Conservation (phyloP, 495 filamentous ascomycete species). For the Penicillium soppii region DNA sequence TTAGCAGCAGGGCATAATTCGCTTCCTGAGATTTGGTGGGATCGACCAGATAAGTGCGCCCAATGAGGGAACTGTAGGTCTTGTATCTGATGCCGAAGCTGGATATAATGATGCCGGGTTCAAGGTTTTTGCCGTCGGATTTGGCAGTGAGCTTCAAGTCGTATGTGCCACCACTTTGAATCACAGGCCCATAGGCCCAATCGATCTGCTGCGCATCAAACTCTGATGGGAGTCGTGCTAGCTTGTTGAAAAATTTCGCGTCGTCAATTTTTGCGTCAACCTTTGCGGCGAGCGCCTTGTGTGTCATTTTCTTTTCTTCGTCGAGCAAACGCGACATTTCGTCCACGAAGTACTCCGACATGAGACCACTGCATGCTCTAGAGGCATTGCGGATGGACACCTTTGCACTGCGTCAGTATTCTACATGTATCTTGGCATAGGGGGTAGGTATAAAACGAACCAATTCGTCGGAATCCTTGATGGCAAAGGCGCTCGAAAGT, state of each 20-base stretch:
- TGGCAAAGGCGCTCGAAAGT: constrained; percentile 81
- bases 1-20: constrained; percentile 90
- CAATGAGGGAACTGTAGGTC: constrained; percentile 87
- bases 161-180: constrained; percentile 95
- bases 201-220: constrained; percentile 92
- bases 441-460: constrained; percentile 36
- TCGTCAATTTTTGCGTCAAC: constrained; percentile 91
- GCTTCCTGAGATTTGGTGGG: constrained; percentile 92
- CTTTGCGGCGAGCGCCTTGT: constrained; percentile 77
- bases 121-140: constrained; percentile 80
- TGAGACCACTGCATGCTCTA: constrained; percentile 84
- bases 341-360: constrained; percentile 93
- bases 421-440: background rate
- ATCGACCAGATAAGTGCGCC: constrained; percentile 91
- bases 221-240: constrained; percentile 75
- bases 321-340: constrained; percentile 96
- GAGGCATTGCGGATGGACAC: constrained; percentile 91
- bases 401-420: constrained; percentile 28
- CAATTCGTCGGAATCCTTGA: constrained; percentile 94
- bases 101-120: constrained; percentile 88
- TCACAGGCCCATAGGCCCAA: constrained; percentile 86
- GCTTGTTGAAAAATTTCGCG: constrained; percentile 83
- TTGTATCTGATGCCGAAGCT: constrained; percentile 91
- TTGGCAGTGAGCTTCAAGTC: constrained; percentile 76
- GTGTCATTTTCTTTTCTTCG: constrained; percentile 92